A percentile compares a stretch with the other conserved stretches of the same genome.
Conservation (phyloP, 2,329 filamentous ascomycete genomes). For the Claviceps sp. region DNA sequence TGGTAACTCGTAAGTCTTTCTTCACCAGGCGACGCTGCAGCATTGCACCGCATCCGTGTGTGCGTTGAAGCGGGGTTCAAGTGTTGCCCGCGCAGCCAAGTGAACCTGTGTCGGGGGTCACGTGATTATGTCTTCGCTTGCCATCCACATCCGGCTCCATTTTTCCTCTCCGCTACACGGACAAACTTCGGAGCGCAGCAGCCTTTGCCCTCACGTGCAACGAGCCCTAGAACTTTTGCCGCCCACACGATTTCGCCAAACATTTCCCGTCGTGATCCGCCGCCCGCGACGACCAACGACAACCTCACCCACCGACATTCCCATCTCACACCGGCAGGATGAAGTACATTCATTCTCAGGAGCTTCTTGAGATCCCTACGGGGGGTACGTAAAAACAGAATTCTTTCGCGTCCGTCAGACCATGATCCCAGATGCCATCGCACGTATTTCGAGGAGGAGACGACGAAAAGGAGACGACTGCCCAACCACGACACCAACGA, state of each 20-base stretch:
- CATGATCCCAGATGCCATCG: neutral
- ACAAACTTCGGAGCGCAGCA: conserved; percentile 14
- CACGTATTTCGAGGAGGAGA: neutral
- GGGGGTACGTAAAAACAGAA: conserved; percentile 59
- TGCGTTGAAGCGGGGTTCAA: too few relatives aligned
- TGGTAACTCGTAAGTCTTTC: too few relatives aligned
- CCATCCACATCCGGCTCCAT: neutral
- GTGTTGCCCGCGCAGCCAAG: too few relatives aligned
- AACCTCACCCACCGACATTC: conserved; percentile 31
- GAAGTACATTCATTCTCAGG: conserved; percentile 99
- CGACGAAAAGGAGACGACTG: neutral
- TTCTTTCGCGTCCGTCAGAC: neutral
- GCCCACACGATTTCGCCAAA: conserved; percentile 29
- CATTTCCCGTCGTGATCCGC: conserved; percentile 24
- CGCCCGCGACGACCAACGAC: conserved; percentile 21
- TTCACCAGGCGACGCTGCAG: too few relatives aligned
- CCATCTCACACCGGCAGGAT: conserved; percentile 57
- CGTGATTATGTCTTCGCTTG: neutral
- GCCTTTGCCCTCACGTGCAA: conserved; percentile 24
- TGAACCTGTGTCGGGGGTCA: neutral
- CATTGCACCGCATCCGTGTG: too few relatives aligned
- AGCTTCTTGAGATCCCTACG: conserved; percentile 90
- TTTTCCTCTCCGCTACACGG: conserved; percentile 4
- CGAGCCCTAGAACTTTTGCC: conserved; percentile 32
- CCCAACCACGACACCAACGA: neutral